These are phyloP conservation scores for Zygoascus flipseniorum DNA, from an alignment of 805 yeast genomes.

Conservation along the genomic window DNA sequence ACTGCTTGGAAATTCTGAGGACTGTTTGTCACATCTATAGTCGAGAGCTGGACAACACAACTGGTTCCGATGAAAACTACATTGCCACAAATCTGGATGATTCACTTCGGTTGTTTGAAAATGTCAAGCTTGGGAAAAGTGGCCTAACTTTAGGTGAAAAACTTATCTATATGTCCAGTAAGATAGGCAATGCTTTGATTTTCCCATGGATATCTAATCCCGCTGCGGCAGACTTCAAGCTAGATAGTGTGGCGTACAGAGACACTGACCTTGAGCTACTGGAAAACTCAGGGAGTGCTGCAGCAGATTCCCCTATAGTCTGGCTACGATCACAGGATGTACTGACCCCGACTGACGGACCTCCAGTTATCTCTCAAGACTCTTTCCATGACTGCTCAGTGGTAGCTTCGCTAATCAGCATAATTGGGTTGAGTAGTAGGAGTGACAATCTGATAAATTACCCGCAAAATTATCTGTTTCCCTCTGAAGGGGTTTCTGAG, in stretches of 20 bases:
- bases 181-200: conserved; percentile 11
- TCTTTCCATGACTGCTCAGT: conserved; percentile 60
- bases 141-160: conserved; percentile 15
- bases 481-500: conserved; percentile 16
- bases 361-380: conserved; percentile 18
- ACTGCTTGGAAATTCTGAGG: conserved; percentile 6
- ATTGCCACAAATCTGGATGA: conserved; percentile 3
- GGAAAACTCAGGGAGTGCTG: conserved; percentile 2
- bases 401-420: conserved; percentile 56
- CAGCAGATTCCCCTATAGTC: conserved; percentile 12
- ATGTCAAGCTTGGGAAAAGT: conserved; percentile 1
- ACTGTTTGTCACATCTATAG: conserved; percentile 5
- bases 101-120: conserved; percentile 9
- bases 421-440: conserved; percentile 26
- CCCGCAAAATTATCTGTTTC: conserved; percentile 18
- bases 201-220: conserved; percentile 14
- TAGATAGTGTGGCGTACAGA: conserved; percentile 13
- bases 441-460: conserved; percentile 13
- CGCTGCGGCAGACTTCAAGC: conserved; percentile 2
- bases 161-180: conserved; percentile 26
- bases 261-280: conserved; percentile 6
- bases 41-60: neutral
- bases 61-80: neutral
- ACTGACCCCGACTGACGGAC: neutral
- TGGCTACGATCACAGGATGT: conserved; percentile 7